Evolutionary conservation across 148 eudicot species (phyloP).

Genomic region (Fagopyrum tataricum): DNA sequence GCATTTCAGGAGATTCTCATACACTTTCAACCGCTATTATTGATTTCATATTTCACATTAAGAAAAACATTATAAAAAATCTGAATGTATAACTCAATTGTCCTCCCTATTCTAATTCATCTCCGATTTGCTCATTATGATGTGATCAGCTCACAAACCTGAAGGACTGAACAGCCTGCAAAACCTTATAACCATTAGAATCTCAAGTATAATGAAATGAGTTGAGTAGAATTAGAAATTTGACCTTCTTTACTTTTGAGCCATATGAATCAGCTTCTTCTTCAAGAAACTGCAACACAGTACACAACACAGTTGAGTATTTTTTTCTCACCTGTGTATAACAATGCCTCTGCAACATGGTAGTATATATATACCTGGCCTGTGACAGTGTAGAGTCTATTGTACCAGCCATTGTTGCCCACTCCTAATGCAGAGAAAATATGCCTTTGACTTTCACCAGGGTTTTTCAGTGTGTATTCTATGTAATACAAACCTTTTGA

Average conservation of each 20-base stretch:
- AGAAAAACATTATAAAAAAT: no score
- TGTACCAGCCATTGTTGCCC: slow-evolving; percentile 67
- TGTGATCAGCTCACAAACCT: slow-evolving; percentile 22
- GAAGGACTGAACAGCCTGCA: slow-evolving; percentile 76
- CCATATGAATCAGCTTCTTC: slow-evolving; percentile 64
- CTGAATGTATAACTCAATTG: no score
- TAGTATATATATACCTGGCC: slow-evolving; percentile 60
- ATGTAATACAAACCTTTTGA: slow-evolving; percentile 88
- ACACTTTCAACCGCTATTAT: no score
- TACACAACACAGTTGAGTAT: not conserved
- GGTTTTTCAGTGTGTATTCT: slow-evolving; percentile 77
- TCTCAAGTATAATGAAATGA: not conserved
- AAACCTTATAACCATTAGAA: not conserved
- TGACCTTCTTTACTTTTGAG: slow-evolving; percentile 50
- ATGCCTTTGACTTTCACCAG: slow-evolving; percentile 78
- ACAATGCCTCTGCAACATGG: not conserved
- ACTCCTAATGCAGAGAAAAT: slow-evolving; percentile 79
- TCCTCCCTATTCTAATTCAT: not conserved
- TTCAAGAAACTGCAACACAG: slow-evolving; percentile 59
- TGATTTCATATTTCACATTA: no score
- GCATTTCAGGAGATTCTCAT: no score
- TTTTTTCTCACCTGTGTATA: not conserved
- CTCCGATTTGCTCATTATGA: not conserved
- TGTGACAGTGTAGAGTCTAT: slow-evolving; percentile 85
- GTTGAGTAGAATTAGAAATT: not conserved